phyloP scores from a whole-genome alignment of 108 stramenopile species.

The Cyclotella sp. region DNA sequence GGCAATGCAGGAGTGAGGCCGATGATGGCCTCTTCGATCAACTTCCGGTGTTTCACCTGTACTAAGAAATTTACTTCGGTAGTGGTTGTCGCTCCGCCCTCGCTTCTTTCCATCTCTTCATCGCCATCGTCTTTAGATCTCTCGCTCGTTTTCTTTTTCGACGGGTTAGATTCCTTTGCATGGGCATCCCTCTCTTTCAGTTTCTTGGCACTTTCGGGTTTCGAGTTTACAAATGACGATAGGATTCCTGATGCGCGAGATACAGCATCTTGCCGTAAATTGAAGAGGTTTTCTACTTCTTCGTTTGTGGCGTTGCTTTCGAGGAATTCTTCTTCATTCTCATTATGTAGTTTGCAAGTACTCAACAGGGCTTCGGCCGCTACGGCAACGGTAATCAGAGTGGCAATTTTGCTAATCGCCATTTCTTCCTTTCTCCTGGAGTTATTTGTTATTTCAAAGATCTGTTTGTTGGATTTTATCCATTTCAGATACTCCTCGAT shows the following conservation, averaged over 20 bases:
- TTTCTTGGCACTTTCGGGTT: constrained; percentile 39
- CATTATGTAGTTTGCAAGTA: constrained; percentile 21
- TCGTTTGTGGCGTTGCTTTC: constrained; percentile 14
- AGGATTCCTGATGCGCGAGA: constrained; percentile 38
- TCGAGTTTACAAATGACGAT: constrained; percentile 32
- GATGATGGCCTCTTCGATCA: constrained; percentile 29
- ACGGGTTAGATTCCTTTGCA: background rate
- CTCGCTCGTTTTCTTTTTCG: constrained; percentile 30
- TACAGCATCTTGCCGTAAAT: constrained; percentile 37
- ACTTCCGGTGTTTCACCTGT: constrained; percentile 24
- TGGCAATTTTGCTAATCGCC: constrained; percentile 36
- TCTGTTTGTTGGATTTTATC: constrained; percentile 33
- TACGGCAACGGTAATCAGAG: constrained; percentile 29
- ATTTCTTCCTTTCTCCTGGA: constrained; percentile 34
- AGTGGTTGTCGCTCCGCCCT: background rate
- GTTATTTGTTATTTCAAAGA: constrained; percentile 38
- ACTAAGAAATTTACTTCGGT: constrained; percentile 32
- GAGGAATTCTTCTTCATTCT: constrained; percentile 11
- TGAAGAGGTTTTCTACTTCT: constrained; percentile 45
- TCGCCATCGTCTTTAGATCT: constrained; percentile 8
- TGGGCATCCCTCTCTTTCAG: constrained; percentile 43
- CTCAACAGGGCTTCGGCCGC: constrained; percentile 33
- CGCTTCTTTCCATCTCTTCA: background rate
- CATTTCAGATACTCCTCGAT: constrained; percentile 38
- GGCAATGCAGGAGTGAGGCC: constrained; percentile 25